Percentiles rank a stretch among this genome's conserved stretches.
Evolutionary conservation across 2,329 filamentous ascomycete genomes (phyloP).

Genomic region (Iodosphaeria phyllophila): DNA sequence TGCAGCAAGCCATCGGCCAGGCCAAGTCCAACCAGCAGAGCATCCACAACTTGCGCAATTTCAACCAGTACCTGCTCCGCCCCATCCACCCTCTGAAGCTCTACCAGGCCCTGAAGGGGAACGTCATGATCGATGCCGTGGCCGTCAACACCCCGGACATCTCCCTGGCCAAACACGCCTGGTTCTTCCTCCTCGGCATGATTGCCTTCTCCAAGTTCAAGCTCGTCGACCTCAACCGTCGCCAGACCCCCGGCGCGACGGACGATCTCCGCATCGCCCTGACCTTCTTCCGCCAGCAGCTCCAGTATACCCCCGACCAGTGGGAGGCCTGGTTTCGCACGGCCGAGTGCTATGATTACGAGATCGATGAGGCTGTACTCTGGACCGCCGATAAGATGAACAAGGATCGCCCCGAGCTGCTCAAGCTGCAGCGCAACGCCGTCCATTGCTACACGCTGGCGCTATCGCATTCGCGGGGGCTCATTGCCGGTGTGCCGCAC

Average conservation of each 20-base stretch:
- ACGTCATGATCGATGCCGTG: slow-evolving; percentile 54
- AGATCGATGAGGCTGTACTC: slow-evolving; percentile 69
- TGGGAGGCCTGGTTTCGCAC: slow-evolving; percentile 89
- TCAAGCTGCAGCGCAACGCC: slow-evolving; percentile 57
- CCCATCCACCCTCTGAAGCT: slow-evolving; percentile 68
- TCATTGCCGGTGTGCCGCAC: slow-evolving; percentile 22
- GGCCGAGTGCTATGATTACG: slow-evolving; percentile 73
- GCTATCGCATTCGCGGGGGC: slow-evolving; percentile 36
- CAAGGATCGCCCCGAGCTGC: slow-evolving; percentile 56
- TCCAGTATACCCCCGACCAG: slow-evolving; percentile 63
- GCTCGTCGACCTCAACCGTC: slow-evolving; percentile 48
- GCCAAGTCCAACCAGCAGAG: slow-evolving; percentile 65
- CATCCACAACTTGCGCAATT: slow-evolving; percentile 71
- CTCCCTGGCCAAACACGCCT: slow-evolving; percentile 60
- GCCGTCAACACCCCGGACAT: slow-evolving; percentile 50
- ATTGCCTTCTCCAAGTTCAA: slow-evolving; percentile 76
- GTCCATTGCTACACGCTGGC: slow-evolving; percentile 63
- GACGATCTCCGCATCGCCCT: slow-evolving; percentile 72
- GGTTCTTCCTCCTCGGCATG: slow-evolving; percentile 84
- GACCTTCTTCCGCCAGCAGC: slow-evolving; percentile 60
- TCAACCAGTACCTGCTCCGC: slow-evolving; percentile 63
- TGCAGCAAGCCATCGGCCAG: slow-evolving; percentile 70
- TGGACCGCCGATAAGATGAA: slow-evolving; percentile 90
- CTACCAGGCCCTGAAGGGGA: slow-evolving; percentile 63
- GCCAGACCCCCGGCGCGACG: slow-evolving; percentile 59